These are phyloP conservation scores for Aspergillus wentii DNA, from an alignment of 495 filamentous ascomycete species.

Conservation along the genomic window DNA sequence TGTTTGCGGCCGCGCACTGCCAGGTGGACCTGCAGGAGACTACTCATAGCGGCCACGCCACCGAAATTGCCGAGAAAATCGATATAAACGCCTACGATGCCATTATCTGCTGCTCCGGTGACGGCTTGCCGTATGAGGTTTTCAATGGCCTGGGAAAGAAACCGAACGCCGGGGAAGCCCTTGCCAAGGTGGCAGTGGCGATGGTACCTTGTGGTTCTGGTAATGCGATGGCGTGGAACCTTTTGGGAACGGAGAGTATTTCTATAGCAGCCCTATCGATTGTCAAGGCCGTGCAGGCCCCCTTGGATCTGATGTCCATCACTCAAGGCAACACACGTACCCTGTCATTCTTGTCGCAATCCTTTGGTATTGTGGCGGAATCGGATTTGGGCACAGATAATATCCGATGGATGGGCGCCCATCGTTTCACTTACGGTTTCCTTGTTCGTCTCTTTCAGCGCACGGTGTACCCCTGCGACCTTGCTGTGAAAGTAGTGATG, in stretches of 20 bases:
- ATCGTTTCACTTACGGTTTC: conserved; percentile 81
- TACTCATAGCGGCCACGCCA: conserved; percentile 67
- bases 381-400: conserved; percentile 84
- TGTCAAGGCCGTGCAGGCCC: conserved; percentile 77
- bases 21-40: conserved; percentile 72
- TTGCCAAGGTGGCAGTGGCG: conserved; percentile 77
- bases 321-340: conserved; percentile 70
- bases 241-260: conserved; percentile 74
- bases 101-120: conserved; percentile 84
- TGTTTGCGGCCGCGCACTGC: conserved; percentile 80
- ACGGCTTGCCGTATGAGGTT: conserved; percentile 87
- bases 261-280: conserved; percentile 74
- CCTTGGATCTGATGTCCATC: conserved; percentile 80
- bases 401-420: conserved; percentile 84
- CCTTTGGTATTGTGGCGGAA: conserved; percentile 86
- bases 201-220: conserved; percentile 89
- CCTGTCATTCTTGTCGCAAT: conserved; percentile 87
- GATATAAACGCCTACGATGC: conserved; percentile 78
- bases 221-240: conserved; percentile 89
- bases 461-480: conserved; percentile 80
- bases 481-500: conserved; percentile 76
- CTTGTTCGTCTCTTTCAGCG: conserved; percentile 65
- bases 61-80: conserved; percentile 72
- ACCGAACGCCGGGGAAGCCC: conserved; percentile 64
- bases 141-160: conserved; percentile 87